Evolutionary conservation across 2,329 filamentous ascomycete genomes (phyloP), one percentile per base, ranked within the genome.

Genomic region (Clarireedia homoeocarpa): DNA sequence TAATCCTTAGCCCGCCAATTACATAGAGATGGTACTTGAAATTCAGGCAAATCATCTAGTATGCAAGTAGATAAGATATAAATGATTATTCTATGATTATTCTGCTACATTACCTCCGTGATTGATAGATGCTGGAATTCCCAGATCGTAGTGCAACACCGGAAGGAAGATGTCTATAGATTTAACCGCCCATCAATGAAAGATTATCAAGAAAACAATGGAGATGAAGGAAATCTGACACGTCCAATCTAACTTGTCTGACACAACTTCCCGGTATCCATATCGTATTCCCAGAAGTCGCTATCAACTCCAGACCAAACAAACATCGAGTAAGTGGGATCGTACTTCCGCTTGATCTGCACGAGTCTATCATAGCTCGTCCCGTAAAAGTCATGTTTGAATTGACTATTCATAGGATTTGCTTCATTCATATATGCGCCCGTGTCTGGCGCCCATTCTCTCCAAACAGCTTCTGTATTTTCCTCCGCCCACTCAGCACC

Each of bases 361-460:
- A 68, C 59, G 15, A 71, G 65, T 6, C 58, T 51, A 2, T 59
- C 46, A 48, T 72, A 72, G 55, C 67, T 69, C 6, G 50, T 38
- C 1, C 72, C 71, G 61, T 70, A 74, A 52, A 73, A 74, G 1
- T 66, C 61, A 27, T 65, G 3, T 6, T 63, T 59, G 24, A 63
- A 71, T 20, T 71, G 58, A 1, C 69, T 66, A 48, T 73, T 69
- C 24, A 20, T 39, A 15, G 34, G 26, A 51, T 51, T 36, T 69
- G 61, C 2, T 62, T 76, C 74, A 54, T 75, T 76, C 61, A 74
- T 68, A 62, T 76, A 75, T 1, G 67, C 67, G 3, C 73, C 75
- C 7, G 69, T 71, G 34, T 69, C 62, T 1, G 73, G 73, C 2
- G 72, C 70, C 14, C 75, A 60, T 4, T 62, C 44, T 6, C 44